phyloP scores from a whole-genome alignment of 2,329 filamentous ascomycete species.

The Talaromyces piceae region DNA sequence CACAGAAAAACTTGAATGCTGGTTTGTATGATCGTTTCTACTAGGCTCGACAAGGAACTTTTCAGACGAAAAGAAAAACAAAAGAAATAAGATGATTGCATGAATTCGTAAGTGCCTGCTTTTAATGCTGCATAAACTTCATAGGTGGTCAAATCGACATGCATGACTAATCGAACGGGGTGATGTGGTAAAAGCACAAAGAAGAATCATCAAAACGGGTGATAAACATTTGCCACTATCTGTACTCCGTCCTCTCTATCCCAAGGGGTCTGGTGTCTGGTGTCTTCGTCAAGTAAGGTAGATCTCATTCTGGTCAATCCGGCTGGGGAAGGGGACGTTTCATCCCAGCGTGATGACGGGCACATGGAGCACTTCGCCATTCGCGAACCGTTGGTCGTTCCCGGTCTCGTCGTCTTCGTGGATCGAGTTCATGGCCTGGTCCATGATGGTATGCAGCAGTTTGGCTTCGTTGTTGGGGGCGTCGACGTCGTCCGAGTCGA shows the following conservation, averaged over 20 bases:
- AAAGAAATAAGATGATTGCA: neutral
- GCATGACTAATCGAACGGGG: neutral
- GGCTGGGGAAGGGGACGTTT: neutral
- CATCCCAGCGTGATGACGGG: constrained; percentile 15
- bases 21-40: no score
- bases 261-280: no score
- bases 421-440: constrained; percentile 11
- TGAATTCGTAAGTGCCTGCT: neutral
- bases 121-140: neutral
- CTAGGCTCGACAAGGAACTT: no score
- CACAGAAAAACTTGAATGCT: no score
- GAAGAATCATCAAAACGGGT: no score
- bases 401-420: neutral
- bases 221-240: neutral
- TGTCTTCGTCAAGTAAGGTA: no score
- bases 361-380: constrained; percentile 12
- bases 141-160: neutral
- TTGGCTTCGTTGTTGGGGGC: constrained; percentile 8
- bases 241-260: neutral
- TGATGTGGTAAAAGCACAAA: no score
- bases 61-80: no score
- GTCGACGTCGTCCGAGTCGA: neutral
- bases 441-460: constrained; percentile 12
- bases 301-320: no score
- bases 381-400: neutral